Evolutionary conservation across 768 basidiomycete genomes (phyloP), one percentile per base, ranked within the genome.

Genomic region (Lepiota venenata): DNA sequence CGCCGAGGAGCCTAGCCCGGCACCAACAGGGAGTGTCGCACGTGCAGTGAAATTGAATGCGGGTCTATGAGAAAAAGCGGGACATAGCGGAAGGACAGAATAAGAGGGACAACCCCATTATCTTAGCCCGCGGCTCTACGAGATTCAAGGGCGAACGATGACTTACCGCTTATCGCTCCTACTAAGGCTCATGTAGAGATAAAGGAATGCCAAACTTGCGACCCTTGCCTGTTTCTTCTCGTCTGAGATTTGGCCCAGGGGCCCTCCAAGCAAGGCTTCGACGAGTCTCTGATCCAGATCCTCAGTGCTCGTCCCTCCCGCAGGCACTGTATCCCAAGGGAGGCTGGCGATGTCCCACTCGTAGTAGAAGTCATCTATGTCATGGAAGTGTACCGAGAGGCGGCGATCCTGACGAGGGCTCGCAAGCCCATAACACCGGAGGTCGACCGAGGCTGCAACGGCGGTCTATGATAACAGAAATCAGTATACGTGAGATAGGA

Each of bases 1-100:
- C 6, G 97, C 97, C 18, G 94, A 97, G 11, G 96, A 98, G 20
- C 97, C 97, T 46, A 98, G 85, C 43, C 97, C 97, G 14, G 97
- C 97, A 7, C 92, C 89, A 54, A 98, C 86, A 25, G 97, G 97
- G 4, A 98, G 80, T 20, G 92, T 91, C 32, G 93, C 87, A 43
- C 96, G 91, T 37, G 87, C 82, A 20, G 85, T 78, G 66, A 96
- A 88, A 59, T 87, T 84, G 68, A 93, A 82, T 0, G 85, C 78
- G 9, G 87, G 88, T 53, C 93, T 94, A 32, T 35, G 43, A 52
- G 47, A 35, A 57, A 43, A 46, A 36, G 51, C 37, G 37, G 52
- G 48, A 44, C 36, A 47, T 39, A 64, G 64, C 63, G 61, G 52
- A 43, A 53, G 49, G 55, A 61, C 58, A 56, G 61, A 43, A 47